These are phyloP conservation scores for Candida corydali DNA, from an alignment of 805 yeast genomes.

Conservation along the genomic window DNA sequence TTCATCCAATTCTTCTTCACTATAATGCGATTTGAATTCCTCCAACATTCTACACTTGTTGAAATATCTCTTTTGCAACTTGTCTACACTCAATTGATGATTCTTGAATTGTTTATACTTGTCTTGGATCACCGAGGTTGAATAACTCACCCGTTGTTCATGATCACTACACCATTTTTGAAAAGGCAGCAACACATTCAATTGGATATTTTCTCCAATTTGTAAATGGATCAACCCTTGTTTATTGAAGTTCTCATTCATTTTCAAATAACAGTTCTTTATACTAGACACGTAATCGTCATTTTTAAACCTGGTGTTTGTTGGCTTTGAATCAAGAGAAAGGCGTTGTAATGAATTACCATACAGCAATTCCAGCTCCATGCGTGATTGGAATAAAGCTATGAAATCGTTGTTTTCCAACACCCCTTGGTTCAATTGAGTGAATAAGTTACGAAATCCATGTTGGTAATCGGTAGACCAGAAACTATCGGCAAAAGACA, in stretches of 20 bases:
- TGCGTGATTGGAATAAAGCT: constrained; percentile 59
- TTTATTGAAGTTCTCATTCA: constrained; percentile 47
- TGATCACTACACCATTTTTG: constrained; percentile 73
- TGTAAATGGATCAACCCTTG: constrained; percentile 59
- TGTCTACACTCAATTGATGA: constrained; percentile 45
- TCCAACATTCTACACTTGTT: constrained; percentile 74
- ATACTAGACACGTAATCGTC: constrained; percentile 64
- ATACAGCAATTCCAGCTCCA: constrained; percentile 66
- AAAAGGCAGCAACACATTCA: constrained; percentile 66
- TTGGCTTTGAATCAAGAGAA: constrained; percentile 34
- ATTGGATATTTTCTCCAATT: constrained; percentile 58
- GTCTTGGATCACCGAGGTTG: constrained; percentile 49
- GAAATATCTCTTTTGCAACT: constrained; percentile 65
- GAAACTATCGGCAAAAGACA: constrained; percentile 70
- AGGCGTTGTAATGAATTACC: constrained; percentile 52
- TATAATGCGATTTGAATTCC: constrained; percentile 49
- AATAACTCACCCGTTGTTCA: constrained; percentile 57
- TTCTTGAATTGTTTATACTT: constrained; percentile 52
- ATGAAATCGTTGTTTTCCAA: constrained; percentile 68
- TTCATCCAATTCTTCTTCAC: constrained; percentile 40
- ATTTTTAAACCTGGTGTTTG: constrained; percentile 36
- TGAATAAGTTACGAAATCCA: constrained; percentile 50
- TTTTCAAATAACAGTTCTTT: constrained; percentile 57
- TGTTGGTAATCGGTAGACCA: constrained; percentile 67
- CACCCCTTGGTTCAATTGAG: constrained; percentile 56